Percentiles rank a stretch among this genome's conserved stretches.
Conservation (phyloP, 2,329 filamentous ascomycete species). For the Clarireedia monteithiana region DNA sequence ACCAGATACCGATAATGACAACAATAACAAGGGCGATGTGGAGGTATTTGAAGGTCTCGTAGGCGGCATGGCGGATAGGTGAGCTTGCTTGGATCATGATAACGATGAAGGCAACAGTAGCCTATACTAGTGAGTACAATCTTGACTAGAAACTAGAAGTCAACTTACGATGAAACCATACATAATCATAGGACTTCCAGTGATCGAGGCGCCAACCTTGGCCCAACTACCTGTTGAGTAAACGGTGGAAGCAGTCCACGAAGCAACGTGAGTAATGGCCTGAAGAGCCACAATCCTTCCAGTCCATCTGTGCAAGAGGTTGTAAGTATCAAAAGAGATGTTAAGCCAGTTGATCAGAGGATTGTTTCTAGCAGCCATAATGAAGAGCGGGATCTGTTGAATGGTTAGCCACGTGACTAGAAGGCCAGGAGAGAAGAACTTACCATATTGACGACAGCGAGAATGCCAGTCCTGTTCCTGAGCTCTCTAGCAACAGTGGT, state of each 20-base stretch:
- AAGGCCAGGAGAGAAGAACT: conserved; percentile 8
- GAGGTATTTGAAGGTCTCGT: conserved; percentile 67
- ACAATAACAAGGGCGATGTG: conserved; percentile 59
- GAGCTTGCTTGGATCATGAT: conserved; percentile 64
- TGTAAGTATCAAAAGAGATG: conserved; percentile 77
- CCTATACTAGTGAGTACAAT: conserved; percentile 33
- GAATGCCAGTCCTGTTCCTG: conserved; percentile 61
- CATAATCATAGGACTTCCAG: conserved; percentile 33
- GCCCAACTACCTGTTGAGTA: conserved; percentile 39
- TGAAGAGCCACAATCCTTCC: conserved; percentile 69
- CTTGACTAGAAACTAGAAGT: no score
- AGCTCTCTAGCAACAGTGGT: conserved; percentile 41
- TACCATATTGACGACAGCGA: conserved; percentile 70
- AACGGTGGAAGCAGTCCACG: conserved; percentile 44
- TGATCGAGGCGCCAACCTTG: conserved; percentile 34
- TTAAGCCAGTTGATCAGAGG: conserved; percentile 64
- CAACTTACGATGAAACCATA: conserved; percentile 56
- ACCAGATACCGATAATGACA: conserved; percentile 57
- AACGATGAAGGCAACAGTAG: conserved; percentile 50
- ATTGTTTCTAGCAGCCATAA: conserved; percentile 71
- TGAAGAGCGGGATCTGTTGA: conserved; percentile 53
- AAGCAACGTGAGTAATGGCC: conserved; percentile 55
- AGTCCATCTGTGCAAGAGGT: conserved; percentile 73
- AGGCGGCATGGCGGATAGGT: conserved; percentile 67
- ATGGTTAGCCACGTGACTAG: conserved; percentile 3